Base-by-base conservation (phyloP, 2,329 filamentous ascomycete genomes). In the Calonectria naviculata region DNA sequence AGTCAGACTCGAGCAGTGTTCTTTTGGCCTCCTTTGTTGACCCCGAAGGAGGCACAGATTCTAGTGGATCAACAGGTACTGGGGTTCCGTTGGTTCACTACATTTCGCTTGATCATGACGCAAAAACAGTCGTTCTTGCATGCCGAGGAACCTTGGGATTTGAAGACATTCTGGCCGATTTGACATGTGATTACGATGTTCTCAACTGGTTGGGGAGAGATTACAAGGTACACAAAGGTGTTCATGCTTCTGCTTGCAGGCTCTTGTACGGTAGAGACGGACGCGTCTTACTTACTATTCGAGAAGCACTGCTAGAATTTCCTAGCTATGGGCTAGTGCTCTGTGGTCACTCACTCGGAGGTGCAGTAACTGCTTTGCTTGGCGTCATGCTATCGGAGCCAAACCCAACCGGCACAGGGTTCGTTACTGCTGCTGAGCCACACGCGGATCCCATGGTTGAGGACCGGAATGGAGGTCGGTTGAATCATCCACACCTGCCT, bases 171-270 rank as follows among this genome's bases (percentile, higher is more conserved):
- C 83, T 94, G 41, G 92, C 92, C 0, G 93, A 94, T 77, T 90
- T 94, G 88, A 92, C 92, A 34, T 94, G 92, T 80, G 92, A 93
- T 56, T 94, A 94, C 73, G 92, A 93, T 74, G 87, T 91, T 66
- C 82, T 93, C 12, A 72, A 84, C 6, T 92, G 93, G 91, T 87
- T 90, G 68, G 91, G 91, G 19, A 88, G 87, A 69, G 83, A 84
- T 1, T 94, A 93, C 84, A 90, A 92, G 74, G 92, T 94, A 0
- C 93, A 94, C 81, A 94, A 94, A 79, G 93, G 93, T 17, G 91
- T 94, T 66, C 92, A 94, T 78, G 92, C 92, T 0, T 94, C 92
- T 1, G 93, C 93, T 5, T 87, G 89, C 24, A 88, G 92, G 13
- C 85, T 94, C 0, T 83, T 94, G 0, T 92, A 92, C 76, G 92